Percentiles rank a stretch among this genome's conserved stretches.
phyloP scores from a whole-genome alignment of 2,329 filamentous ascomycete species.

The Pseudogymnoascus sp. region DNA sequence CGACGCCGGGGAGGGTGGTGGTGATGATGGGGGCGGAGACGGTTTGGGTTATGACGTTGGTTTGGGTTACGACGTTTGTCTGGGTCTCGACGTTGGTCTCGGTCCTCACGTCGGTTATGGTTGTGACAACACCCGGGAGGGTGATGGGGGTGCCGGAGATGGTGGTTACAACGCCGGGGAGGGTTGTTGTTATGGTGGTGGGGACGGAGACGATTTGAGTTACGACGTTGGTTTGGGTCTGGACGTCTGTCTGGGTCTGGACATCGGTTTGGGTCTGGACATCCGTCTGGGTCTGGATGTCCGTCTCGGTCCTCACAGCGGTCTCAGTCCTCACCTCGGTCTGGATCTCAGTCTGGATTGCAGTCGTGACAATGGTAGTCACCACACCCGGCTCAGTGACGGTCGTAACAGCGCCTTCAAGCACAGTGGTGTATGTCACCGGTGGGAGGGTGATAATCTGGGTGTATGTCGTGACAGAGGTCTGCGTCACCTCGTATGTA shows the following conservation, averaged over 20 bases:
- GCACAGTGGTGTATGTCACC: not conserved
- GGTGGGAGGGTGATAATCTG: not conserved
- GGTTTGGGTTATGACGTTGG: constrained; percentile 11
- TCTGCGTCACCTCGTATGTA: not conserved
- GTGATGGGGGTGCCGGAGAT: constrained; percentile 1
- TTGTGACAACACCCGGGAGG: constrained; percentile 10
- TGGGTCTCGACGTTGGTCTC: not conserved
- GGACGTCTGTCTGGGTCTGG: not conserved
- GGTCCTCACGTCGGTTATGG: not conserved
- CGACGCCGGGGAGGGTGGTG: constrained; percentile 9
- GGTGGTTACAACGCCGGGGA: constrained; percentile 11
- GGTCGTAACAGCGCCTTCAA: not conserved
- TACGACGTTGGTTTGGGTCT: constrained; percentile 9
- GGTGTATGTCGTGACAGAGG: constrained; percentile 1
- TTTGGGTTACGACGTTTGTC: not conserved
- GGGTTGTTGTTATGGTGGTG: constrained; percentile 5
- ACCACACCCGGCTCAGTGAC: not conserved
- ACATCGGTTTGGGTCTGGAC: too few relatives aligned
- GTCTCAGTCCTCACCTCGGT: not conserved
- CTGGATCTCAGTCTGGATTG: constrained; percentile 11
- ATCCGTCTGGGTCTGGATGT: too few relatives aligned
- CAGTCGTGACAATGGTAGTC: not conserved
- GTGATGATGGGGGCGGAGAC: not conserved
- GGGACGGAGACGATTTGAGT: constrained; percentile 9
- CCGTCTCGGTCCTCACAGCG: not conserved